phyloP scores from a whole-genome alignment of 306 rosid species.

The Herpetospermum pedunculosum region DNA sequence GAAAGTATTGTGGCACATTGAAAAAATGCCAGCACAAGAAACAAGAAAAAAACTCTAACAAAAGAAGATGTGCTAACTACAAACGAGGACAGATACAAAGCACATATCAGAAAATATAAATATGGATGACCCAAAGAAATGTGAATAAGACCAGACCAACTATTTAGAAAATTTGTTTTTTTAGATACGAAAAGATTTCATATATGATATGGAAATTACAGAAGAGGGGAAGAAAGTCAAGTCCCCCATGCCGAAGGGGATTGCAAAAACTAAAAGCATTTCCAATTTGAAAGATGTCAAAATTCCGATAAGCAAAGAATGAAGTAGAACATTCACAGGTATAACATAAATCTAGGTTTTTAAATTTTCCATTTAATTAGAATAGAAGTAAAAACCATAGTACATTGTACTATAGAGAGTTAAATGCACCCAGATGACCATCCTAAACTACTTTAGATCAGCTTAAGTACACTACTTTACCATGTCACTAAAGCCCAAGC shows the following conservation, averaged over 20 bases:
- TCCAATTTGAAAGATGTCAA: neutral
- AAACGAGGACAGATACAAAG: neutral
- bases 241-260: neutral
- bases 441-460: neutral
- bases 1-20: neutral
- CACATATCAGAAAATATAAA: neutral
- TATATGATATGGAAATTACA: neutral
- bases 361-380: neutral
- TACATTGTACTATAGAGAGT: neutral
- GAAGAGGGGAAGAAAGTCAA: neutral
- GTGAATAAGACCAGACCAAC: neutral
- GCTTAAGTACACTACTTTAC: neutral
- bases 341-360: slow-evolving; percentile 5
- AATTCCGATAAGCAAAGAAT: neutral
- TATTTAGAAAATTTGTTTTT: neutral
- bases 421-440: neutral
- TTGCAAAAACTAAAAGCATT: neutral
- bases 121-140: neutral
- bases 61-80: neutral
- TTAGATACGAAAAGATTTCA: neutral
- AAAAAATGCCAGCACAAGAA: neutral
- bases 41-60: neutral
- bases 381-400: neutral
- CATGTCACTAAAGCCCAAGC: neutral
- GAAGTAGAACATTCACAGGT: neutral